phyloP scores from a whole-genome alignment of 73 alveolate species.

The Tetrahymena borealis region DNA sequence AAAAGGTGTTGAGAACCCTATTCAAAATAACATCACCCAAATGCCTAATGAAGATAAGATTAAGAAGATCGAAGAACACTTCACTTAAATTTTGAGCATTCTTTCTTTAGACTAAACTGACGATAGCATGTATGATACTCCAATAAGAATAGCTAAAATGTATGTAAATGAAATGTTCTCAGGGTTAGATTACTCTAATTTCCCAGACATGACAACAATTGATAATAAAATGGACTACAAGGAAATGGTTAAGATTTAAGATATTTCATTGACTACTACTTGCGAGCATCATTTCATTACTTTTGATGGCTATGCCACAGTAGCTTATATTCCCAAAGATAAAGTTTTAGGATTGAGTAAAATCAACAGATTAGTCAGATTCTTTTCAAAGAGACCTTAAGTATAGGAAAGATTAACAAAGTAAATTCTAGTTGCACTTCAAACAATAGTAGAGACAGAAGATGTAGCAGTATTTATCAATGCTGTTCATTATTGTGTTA shows the following conservation, averaged over 20 bases:
- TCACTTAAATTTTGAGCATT: constrained; percentile 1
- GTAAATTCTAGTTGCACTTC: constrained; percentile 1
- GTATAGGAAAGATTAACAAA: constrained; percentile 35
- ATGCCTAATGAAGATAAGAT: constrained; percentile 3
- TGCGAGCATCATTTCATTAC: constrained; percentile 44
- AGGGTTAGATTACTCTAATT: constrained; percentile 15
- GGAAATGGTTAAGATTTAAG: not conserved
- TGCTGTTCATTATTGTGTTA: constrained; percentile 33
- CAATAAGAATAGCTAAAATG: constrained; percentile 41
- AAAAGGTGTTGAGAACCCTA: not conserved
- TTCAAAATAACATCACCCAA: not conserved
- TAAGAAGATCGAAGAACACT: not conserved
- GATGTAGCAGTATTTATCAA: constrained; percentile 11
- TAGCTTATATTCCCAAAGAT: constrained; percentile 15
- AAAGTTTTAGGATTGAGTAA: constrained; percentile 35
- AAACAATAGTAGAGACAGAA: constrained; percentile 17
- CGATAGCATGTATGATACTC: constrained; percentile 29
- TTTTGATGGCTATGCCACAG: constrained; percentile 38
- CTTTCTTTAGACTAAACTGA: constrained; percentile 20
- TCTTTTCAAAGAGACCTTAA: constrained; percentile 32
- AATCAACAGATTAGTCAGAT: constrained; percentile 25
- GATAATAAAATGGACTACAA: not conserved
- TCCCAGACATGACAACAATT: constrained; percentile 31
- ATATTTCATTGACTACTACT: constrained; percentile 35
- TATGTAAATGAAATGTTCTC: constrained; percentile 21